Base-by-base conservation (phyloP, 2,329 filamentous ascomycete species). In the Microdochium bolleyi region DNA sequence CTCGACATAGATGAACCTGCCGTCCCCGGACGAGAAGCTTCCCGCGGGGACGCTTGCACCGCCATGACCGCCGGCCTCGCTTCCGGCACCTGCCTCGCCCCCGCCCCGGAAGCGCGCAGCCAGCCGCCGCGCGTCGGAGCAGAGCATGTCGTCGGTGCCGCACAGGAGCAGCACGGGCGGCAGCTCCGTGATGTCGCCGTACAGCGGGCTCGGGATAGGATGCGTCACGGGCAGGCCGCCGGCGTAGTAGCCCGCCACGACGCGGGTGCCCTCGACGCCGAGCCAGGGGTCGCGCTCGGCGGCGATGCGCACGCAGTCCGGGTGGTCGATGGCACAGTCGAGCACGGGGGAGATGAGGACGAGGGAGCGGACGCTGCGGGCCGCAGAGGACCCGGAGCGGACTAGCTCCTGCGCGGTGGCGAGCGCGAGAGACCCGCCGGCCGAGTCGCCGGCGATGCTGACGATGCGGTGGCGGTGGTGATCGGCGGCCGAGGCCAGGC, bases 131-230 rank as follows among this genome's bases (percentile, higher is more conserved):
- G 54, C 52, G 25, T 55, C 54, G 9, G 52, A 11, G 37, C 51
- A 53, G 2, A 55, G 49, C 51, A 55, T 52, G 25, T 55, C 54
- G n/a, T 51, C 8, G 11, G 54, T 55, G 16, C 54, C 54, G 37
- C 41, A 46, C 5, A 53, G 32, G 9, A 55, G 41, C 49, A 55
- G 19, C 16, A 52, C 27, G 19, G 51, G 54, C 10, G 54, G 54
- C 41, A 55, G 38, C 2, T 25, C 14, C 1, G 49, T 30, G 24
- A 55, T 55, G 11, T 55, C 52, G 25, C 54, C 51, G 22, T 32
- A 52, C 9, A 55, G 49, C 2, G 54, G 54, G 46, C 51, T 53
- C 21, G 32, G 19, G 3, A 48, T 2, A 2, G 54, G 54, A 24
- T 55, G 24, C 9, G 34, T 24, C 16, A 46, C 11, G n/a, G 51